These are phyloP conservation scores for Erythrophleum fordii DNA, from an alignment of 306 rosid species.

Conservation along the genomic window DNA sequence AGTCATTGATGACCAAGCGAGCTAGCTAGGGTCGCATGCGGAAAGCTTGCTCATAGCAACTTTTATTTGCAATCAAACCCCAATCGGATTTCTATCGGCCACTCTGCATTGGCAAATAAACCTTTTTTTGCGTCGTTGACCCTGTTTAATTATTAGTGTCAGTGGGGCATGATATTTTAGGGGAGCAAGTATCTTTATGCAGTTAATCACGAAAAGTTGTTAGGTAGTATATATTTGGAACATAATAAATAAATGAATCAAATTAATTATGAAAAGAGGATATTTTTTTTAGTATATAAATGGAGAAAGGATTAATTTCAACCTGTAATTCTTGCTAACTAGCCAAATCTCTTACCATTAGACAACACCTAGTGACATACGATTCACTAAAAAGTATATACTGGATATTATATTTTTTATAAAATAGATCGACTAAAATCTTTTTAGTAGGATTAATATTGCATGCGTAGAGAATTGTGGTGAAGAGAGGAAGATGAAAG, in stretches of 20 bases:
- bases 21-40: conserved; percentile 19
- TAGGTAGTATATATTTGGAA: not conserved
- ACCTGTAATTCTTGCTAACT: not conserved
- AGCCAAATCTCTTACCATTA: not conserved
- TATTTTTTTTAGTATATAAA: too few relatives aligned
- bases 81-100: not conserved
- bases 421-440: too few relatives aligned
- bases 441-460: not conserved
- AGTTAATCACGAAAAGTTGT: not conserved
- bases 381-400: too few relatives aligned
- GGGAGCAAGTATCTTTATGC: not conserved
- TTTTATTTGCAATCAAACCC: conserved; percentile 16
- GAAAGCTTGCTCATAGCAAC: not conserved
- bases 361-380: not conserved
- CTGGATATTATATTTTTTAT: too few relatives aligned
- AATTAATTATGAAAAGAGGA: not conserved
- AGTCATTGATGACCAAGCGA: conserved; percentile 3
- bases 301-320: too few relatives aligned
- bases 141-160: not conserved
- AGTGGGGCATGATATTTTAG: not conserved
- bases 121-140: not conserved
- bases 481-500: not conserved
- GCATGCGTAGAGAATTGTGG: not conserved
- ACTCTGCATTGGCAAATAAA: not conserved
- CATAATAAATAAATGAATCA: not conserved